Conservation (phyloP, 2,329 filamentous ascomycete species). For the Ambrosiella cleistominuta region DNA sequence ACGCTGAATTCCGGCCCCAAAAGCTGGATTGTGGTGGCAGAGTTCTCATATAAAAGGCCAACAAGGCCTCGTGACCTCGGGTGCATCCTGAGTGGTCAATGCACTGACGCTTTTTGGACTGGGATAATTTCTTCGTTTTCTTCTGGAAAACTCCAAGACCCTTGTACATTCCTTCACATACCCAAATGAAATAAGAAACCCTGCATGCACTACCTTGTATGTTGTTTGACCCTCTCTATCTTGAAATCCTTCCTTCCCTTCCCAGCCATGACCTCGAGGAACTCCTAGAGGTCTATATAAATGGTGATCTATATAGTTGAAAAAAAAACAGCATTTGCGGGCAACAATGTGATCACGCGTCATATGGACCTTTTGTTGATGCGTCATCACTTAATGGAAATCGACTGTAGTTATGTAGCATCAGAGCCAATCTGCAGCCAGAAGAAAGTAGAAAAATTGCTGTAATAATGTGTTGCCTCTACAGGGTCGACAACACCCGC, state of each 20-base stretch:
- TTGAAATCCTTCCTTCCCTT: not conserved
- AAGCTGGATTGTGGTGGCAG: too few relatives aligned
- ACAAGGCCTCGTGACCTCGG: not conserved
- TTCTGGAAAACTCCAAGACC: constrained; percentile 12
- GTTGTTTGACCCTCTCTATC: not conserved
- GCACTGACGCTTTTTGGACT: not conserved
- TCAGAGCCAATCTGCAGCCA: not conserved
- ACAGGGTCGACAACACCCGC: not conserved
- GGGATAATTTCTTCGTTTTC: constrained; percentile 2
- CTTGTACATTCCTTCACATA: constrained; percentile 1
- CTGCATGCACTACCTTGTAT: not conserved
- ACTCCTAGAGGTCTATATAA: too few relatives aligned
- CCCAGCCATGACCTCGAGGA: not conserved
- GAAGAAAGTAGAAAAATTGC: not conserved
- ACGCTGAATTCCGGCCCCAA: too few relatives aligned
- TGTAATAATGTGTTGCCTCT: not conserved
- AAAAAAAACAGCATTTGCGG: too few relatives aligned
- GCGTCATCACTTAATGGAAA: not conserved
- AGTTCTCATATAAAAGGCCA: too few relatives aligned
- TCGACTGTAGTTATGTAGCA: not conserved
- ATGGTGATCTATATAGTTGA: too few relatives aligned
- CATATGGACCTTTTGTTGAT: too few relatives aligned
- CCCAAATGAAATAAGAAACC: not conserved
- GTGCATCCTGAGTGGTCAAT: not conserved
- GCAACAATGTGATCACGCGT: not conserved